Base-by-base conservation (phyloP, 805 yeast genomes). In the Torulaspora microellipsoides region DNA sequence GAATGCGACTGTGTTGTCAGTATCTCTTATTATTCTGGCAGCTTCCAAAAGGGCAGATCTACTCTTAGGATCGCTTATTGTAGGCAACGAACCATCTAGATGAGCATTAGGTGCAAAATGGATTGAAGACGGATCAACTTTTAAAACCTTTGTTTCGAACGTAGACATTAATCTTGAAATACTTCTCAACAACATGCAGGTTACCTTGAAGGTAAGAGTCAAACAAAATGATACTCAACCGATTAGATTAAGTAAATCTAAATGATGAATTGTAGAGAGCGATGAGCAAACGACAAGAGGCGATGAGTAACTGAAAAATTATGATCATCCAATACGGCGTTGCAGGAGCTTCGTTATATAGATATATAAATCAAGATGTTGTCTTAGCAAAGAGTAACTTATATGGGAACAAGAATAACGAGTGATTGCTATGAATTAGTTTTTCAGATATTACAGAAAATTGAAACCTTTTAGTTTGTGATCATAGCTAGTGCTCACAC, bases 1-100 rank as follows among this genome's bases (percentile, higher is more conserved):
- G 56, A 93, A 90, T 0, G 91, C 98, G 11, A 93, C 89, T 0
- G 83, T 88, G 23, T 79, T 69, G 31, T 73, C 60, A 0, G 82
- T 68, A 2, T 64, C 62, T 13, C 68, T 62, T 4, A 89, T 63
- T 4, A 80, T 65, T 2, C 67, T 54, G 0, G 88, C 81, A 5
- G 96, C 97, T 14, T 64, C 64, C 9, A 63, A 40, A 1, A 89
- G 65, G 46, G 77, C 77, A 9, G 54, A 44, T 45, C 68, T 65
- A 0, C 95, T 81, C 23, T 60, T 60, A n/a, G 68, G 55, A 55
- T 83, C 87, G 1, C 71, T 54, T 14, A 83, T 71, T 0, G 52
- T 58, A 3, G 81, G 80, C 15, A 65, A 42, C 1, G 59, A 60
- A 2, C 72, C 73, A 34, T 62, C 65, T 1, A 66, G 56, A 13